These are phyloP conservation scores for Jatropha multifida DNA, from an alignment of 441 rosid species.

Conservation along the genomic window DNA sequence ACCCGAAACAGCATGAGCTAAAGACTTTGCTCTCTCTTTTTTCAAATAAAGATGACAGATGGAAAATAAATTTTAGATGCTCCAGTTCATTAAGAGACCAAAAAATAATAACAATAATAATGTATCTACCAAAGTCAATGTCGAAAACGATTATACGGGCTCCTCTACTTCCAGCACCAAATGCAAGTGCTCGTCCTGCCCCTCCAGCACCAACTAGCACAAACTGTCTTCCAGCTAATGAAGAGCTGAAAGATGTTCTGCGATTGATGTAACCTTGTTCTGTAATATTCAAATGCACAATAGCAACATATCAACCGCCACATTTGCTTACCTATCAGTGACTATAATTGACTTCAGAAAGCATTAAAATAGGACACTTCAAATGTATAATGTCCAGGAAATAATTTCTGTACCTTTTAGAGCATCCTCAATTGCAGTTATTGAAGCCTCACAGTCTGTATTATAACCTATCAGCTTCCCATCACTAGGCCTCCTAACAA, in stretches of 20 bases:
- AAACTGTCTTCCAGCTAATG: slow-evolving; percentile 43
- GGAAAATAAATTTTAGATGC: slow-evolving; percentile 9
- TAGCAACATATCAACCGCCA: neutral
- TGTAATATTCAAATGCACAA: slow-evolving; percentile 14
- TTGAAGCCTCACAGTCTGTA: slow-evolving; percentile 56
- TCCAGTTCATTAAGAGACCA: neutral
- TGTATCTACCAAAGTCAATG: slow-evolving; percentile 43
- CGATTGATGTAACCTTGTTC: slow-evolving; percentile 18
- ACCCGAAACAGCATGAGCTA: slow-evolving; percentile 47
- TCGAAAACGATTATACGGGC: slow-evolving; percentile 46
- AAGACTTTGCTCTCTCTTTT: slow-evolving; percentile 49
- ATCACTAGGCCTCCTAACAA: slow-evolving; percentile 47
- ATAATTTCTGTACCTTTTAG: slow-evolving; percentile 35
- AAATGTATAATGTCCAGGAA: neutral
- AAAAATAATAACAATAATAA: neutral
- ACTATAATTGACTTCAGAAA: neutral
- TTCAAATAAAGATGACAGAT: slow-evolving; percentile 2
- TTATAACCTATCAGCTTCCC: slow-evolving; percentile 56
- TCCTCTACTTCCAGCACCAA: slow-evolving; percentile 53
- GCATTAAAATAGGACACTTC: neutral
- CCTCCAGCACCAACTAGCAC: slow-evolving; percentile 62
- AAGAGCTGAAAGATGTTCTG: slow-evolving; percentile 19
- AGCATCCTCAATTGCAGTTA: slow-evolving; percentile 58
- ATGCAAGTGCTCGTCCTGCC: slow-evolving; percentile 63
- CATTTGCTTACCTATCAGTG: neutral